Evolutionary conservation across 768 basidiomycete genomes (phyloP).

Genomic region (Naganishia randhawae): DNA sequence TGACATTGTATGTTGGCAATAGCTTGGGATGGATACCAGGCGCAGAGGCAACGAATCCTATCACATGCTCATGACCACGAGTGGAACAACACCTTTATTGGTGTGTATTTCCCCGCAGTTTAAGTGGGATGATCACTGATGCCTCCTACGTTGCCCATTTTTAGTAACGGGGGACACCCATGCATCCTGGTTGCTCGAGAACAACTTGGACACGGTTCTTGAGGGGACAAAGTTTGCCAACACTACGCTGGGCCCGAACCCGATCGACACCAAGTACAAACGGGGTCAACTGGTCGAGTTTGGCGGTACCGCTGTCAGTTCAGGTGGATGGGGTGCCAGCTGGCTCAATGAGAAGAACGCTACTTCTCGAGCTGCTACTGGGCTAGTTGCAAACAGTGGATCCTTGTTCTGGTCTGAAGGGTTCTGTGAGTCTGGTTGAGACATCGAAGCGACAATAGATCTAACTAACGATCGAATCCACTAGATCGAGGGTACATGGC

Average conservation of each 20-base stretch:
- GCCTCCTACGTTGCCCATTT: not conserved
- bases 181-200: constrained; percentile 61
- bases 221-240: constrained; percentile 34
- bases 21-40: constrained; percentile 61
- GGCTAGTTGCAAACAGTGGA: constrained; percentile 53
- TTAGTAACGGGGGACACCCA: constrained; percentile 59
- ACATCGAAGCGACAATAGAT: not conserved
- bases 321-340: constrained; percentile 55
- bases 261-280: constrained; percentile 56
- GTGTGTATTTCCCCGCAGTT: not conserved
- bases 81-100: constrained; percentile 58
- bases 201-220: constrained; percentile 52
- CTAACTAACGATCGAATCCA: not conserved
- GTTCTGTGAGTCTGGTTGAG: constrained; percentile 47
- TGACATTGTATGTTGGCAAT: not conserved
- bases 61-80: constrained; percentile 56
- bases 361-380: constrained; percentile 51
- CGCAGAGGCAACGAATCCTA: constrained; percentile 57
- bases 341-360: constrained; percentile 53
- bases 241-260: constrained; percentile 5
- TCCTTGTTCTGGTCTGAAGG: constrained; percentile 63
- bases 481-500: constrained; percentile 38
- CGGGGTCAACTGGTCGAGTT: constrained; percentile 62
- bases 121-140: not conserved
- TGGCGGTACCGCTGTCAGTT: constrained; percentile 61